Conservation (phyloP, 495 filamentous ascomycete species). For the Penicillium subrubescens region DNA sequence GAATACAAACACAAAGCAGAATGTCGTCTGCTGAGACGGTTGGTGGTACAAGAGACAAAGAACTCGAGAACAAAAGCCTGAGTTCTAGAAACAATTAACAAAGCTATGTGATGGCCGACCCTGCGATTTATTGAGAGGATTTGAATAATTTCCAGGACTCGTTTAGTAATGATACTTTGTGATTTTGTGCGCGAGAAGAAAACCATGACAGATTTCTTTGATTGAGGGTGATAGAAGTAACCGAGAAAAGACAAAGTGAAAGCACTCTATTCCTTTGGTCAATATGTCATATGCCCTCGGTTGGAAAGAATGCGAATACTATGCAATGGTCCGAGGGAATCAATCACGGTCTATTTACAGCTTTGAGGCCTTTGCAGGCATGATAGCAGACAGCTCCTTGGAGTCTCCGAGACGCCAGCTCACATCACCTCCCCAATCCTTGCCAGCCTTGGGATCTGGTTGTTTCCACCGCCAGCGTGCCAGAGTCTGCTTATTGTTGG, state of each 20-base stretch:
- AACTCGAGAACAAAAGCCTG: not conserved
- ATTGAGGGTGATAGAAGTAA: not conserved
- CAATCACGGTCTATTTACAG: conserved; percentile 21
- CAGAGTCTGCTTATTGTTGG: conserved; percentile 30
- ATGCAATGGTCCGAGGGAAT: not conserved
- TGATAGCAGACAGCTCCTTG: conserved; percentile 35
- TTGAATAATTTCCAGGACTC: not conserved
- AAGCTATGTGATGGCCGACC: not conserved
- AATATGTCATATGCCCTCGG: not conserved
- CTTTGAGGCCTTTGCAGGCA: conserved; percentile 27
- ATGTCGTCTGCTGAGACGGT: not conserved
- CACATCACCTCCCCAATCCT: conserved; percentile 43
- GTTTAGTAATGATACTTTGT: not conserved
- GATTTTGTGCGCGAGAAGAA: not conserved
- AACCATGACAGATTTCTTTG: not conserved
- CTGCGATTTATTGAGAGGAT: not conserved
- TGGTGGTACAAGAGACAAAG: not conserved
- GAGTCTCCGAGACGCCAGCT: conserved; percentile 43
- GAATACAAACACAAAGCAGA: not conserved
- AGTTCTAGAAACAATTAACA: not conserved
- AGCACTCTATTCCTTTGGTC: not conserved
- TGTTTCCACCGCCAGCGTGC: conserved; percentile 51
- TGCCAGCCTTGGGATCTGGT: conserved; percentile 8
- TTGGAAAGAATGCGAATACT: not conserved
- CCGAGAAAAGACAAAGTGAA: not conserved